A percentile compares a stretch with the other conserved stretches of the same genome.
Conservation (phyloP, 2,329 filamentous ascomycete genomes). For the Diaporthe batatas region DNA sequence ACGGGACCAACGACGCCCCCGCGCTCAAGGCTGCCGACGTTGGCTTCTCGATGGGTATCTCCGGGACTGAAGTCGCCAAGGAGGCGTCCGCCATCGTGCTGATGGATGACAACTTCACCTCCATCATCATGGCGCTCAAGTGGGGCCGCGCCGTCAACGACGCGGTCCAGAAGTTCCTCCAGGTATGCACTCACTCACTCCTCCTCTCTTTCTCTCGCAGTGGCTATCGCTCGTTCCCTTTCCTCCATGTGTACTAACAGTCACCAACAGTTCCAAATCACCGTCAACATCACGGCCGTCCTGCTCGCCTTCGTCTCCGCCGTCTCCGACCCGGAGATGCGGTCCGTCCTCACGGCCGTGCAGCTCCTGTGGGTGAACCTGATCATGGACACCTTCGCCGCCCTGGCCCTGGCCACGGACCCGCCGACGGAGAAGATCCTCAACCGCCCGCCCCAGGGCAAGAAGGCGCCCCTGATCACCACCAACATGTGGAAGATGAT, state of each 20-base stretch:
- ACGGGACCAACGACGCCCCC: constrained; percentile 76
- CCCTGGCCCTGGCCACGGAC: constrained; percentile 74
- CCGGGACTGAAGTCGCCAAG: constrained; percentile 76
- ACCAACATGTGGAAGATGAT: constrained; percentile 78
- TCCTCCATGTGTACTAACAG: not conserved
- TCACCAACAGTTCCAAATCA: constrained; percentile 69
- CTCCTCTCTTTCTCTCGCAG: no score
- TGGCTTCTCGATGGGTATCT: constrained; percentile 77
- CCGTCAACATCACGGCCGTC: constrained; percentile 78
- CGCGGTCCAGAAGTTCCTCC: constrained; percentile 76
- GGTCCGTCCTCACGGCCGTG: constrained; percentile 74
- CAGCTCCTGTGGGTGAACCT: constrained; percentile 78
- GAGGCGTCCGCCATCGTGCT: constrained; percentile 78
- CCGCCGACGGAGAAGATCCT: constrained; percentile 70
- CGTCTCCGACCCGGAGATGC: constrained; percentile 66
- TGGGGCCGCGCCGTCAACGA: constrained; percentile 80
- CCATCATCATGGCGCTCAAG: constrained; percentile 75
- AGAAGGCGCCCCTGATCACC: constrained; percentile 80
- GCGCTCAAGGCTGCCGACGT: constrained; percentile 76
- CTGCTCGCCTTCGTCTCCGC: constrained; percentile 75
- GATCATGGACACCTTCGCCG: constrained; percentile 78
- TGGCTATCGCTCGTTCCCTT: no score
- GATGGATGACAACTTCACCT: constrained; percentile 75
- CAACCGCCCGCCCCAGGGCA: constrained; percentile 66
- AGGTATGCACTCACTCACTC: constrained; percentile 59